A percentile compares a stretch with the other conserved stretches of the same genome.
These are phyloP conservation scores for Smittium culicis DNA, from an alignment of 371 early-diverging fungal genomes.

Conservation along the genomic window DNA sequence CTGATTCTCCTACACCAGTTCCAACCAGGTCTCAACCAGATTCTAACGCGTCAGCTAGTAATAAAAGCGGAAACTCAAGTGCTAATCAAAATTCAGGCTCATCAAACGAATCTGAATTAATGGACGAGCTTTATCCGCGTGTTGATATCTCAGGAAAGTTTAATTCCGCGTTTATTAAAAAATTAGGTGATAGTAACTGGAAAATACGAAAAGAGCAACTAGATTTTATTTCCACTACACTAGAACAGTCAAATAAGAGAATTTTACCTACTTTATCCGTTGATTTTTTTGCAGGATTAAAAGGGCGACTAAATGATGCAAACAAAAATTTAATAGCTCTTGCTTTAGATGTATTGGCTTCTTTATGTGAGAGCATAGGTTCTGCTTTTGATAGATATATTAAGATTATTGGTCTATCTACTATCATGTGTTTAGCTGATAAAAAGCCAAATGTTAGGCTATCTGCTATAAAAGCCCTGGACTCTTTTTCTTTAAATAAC, in stretches of 20 bases:
- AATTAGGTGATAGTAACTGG: slow-evolving; percentile 77
- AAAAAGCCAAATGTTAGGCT: slow-evolving; percentile 75
- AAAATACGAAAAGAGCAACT: slow-evolving; percentile 86
- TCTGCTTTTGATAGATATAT: slow-evolving; percentile 61
- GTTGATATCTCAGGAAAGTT: slow-evolving; percentile 57
- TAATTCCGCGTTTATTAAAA: slow-evolving; percentile 36
- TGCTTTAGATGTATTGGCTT: slow-evolving; percentile 56
- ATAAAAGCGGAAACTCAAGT: slow-evolving; percentile 4
- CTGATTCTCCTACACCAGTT: slow-evolving; percentile 55
- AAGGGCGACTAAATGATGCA: slow-evolving; percentile 65
- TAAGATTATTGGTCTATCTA: slow-evolving; percentile 43
- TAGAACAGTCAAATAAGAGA: slow-evolving; percentile 62
- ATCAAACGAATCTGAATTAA: slow-evolving; percentile 33
- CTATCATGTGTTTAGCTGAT: slow-evolving; percentile 61
- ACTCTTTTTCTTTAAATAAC: slow-evolving; percentile 45
- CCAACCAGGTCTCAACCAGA: slow-evolving; percentile 37
- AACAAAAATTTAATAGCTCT: slow-evolving; percentile 75
- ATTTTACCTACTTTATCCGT: slow-evolving; percentile 53
- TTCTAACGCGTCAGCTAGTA: neutral
- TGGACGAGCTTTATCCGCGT: slow-evolving; percentile 75
- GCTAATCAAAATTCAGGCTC: slow-evolving; percentile 21
- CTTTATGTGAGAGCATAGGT: slow-evolving; percentile 64
- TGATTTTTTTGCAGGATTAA: slow-evolving; percentile 69
- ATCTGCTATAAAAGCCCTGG: slow-evolving; percentile 58
- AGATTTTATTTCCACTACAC: slow-evolving; percentile 57